Percentiles rank a stretch among this genome's conserved stretches.
Evolutionary conservation across 2,329 filamentous ascomycete species (phyloP).

Genomic region (Talaromyces sp.): DNA sequence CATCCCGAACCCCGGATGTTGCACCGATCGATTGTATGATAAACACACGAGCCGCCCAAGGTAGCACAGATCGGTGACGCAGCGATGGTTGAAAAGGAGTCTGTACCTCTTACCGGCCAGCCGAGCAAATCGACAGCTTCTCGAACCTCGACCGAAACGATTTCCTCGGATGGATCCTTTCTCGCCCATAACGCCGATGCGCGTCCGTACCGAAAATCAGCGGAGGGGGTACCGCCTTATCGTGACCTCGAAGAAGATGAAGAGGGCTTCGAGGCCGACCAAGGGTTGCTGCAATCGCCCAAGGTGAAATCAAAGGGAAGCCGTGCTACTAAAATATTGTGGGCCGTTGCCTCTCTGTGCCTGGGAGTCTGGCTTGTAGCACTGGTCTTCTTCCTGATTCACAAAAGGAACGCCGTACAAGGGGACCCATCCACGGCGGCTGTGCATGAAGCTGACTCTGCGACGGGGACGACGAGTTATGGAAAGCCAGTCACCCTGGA

Average conservation of each 20-base stretch:
- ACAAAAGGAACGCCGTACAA: conserved; percentile 27
- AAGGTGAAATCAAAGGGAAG: conserved; percentile 22
- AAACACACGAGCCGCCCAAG: background rate
- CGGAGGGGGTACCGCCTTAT: conserved; percentile 21
- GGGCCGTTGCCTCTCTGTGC: conserved; percentile 36
- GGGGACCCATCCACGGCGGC: conserved; percentile 20
- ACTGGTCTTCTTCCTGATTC: conserved; percentile 37
- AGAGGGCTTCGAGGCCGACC: conserved; percentile 19
- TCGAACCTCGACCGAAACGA: conserved; percentile 26
- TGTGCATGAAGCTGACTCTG: conserved; percentile 24
- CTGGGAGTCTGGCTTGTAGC: conserved; percentile 42
- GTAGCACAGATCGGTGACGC: background rate
- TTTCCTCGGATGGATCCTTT: conserved; percentile 27
- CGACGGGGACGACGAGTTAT: conserved; percentile 27
- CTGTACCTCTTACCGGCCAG: conserved; percentile 21
- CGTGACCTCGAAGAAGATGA: conserved; percentile 30
- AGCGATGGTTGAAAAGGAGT: conserved; percentile 8
- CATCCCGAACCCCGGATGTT: background rate
- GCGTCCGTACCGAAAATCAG: conserved; percentile 5
- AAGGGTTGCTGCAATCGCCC: conserved; percentile 19
- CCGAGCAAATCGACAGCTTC: conserved; percentile 22
- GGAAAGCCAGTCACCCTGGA: conserved; percentile 39
- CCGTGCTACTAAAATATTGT: conserved; percentile 33
- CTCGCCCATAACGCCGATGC: conserved; percentile 23
- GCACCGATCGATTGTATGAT: background rate